Conservation (phyloP, 2,329 filamentous ascomycete species). For the Calonectria hongkongensis region DNA sequence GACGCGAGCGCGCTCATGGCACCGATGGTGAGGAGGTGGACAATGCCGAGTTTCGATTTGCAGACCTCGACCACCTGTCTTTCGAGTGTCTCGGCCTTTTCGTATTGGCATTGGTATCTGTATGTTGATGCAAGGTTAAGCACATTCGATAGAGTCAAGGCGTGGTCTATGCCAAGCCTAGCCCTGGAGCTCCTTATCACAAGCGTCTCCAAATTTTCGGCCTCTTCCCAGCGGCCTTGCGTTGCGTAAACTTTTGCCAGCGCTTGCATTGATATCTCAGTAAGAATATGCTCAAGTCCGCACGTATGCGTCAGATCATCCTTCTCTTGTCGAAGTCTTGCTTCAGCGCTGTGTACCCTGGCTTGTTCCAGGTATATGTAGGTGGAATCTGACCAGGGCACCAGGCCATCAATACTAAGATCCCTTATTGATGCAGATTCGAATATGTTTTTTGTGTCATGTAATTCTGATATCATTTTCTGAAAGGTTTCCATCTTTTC, state of each 20-base stretch:
- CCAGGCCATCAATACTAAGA: background rate
- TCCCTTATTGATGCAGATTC: background rate
- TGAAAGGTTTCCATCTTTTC: constrained; percentile 3
- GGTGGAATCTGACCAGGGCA: background rate
- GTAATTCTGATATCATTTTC: background rate
- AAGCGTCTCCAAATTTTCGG: background rate
- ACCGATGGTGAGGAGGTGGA: background rate
- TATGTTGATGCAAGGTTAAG: background rate
- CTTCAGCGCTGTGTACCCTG: background rate
- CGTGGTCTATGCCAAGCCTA: background rate
- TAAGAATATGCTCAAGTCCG: background rate
- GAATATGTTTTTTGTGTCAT: background rate
- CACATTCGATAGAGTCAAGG: background rate
- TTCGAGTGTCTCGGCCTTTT: constrained; percentile 10
- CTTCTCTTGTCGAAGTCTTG: constrained; percentile 2
- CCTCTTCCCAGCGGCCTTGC: constrained; percentile 11
- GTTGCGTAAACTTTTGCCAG: constrained; percentile 1
- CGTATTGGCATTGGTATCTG: background rate
- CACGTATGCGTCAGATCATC: background rate
- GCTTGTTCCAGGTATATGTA: constrained; percentile 5
- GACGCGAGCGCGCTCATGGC: background rate
- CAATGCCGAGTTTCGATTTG: background rate
- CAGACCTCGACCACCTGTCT: background rate
- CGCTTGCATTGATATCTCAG: background rate
- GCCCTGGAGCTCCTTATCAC: background rate